Evolutionary conservation across 2,329 filamentous ascomycete genomes (phyloP).

Genomic region (Emergomyces orientalis): DNA sequence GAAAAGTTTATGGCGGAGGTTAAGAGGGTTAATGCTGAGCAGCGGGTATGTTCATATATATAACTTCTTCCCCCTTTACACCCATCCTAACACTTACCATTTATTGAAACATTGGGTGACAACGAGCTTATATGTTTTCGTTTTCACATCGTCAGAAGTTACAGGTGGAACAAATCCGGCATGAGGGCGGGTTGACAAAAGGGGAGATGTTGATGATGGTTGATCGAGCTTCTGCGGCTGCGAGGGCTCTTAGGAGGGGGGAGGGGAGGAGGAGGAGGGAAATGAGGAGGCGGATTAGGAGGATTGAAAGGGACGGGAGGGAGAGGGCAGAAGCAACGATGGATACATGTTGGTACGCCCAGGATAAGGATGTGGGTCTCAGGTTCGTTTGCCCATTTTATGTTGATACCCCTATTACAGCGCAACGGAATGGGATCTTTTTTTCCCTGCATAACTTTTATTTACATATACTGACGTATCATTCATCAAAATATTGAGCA

Average conservation of each 20-base stretch:
- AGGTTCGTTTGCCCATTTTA: neutral
- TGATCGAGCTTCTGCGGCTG: neutral
- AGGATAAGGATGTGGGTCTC: neutral
- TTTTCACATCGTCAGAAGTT: neutral
- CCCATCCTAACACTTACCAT: too few species aligned
- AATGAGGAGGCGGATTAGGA: neutral
- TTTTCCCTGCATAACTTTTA: neutral
- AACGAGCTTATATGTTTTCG: too few species aligned
- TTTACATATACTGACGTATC: neutral
- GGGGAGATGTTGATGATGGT: neutral
- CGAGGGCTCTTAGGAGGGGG: neutral
- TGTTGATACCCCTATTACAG: neutral
- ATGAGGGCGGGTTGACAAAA: neutral
- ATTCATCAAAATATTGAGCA: neutral
- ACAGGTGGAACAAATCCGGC: neutral
- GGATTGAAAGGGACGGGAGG: neutral
- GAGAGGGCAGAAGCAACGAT: neutral
- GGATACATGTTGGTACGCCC: neutral
- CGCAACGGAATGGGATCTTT: neutral
- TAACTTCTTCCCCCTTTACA: too few species aligned
- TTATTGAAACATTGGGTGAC: too few species aligned
- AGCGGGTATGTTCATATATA: slow-evolving; percentile 27
- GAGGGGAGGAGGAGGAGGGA: neutral
- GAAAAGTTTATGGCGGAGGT: slow-evolving; percentile 34
- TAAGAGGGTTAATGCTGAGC: slow-evolving; percentile 31